Conservation (phyloP, 2,329 filamentous ascomycete species). For the Pseudopithomyces chartarum region DNA sequence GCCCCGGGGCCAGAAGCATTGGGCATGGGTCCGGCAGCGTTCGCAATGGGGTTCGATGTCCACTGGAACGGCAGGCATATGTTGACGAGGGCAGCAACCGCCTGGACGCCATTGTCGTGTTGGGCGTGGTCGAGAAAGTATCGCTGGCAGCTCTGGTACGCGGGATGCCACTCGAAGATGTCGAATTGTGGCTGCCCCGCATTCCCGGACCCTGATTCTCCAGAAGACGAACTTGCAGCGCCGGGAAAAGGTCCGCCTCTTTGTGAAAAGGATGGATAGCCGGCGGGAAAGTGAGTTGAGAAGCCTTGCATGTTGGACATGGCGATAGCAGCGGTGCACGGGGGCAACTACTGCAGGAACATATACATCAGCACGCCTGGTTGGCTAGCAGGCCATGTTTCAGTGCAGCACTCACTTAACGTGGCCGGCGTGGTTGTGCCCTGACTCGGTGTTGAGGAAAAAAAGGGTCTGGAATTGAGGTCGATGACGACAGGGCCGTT, state of each 20-base stretch:
- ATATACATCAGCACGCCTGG: slow-evolving; percentile 26
- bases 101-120: slow-evolving; percentile 80
- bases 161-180: slow-evolving; percentile 91
- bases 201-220: slow-evolving; percentile 26
- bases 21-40: slow-evolving; percentile 39
- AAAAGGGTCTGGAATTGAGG: slow-evolving; percentile 7
- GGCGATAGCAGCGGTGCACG: slow-evolving; percentile 5
- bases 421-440: not conserved
- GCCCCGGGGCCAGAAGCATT: slow-evolving; percentile 37
- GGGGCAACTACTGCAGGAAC: slow-evolving; percentile 34
- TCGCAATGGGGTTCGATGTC: slow-evolving; percentile 54
- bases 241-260: slow-evolving; percentile 33
- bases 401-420: slow-evolving; percentile 21
- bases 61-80: slow-evolving; percentile 88
- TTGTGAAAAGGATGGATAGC: slow-evolving; percentile 36
- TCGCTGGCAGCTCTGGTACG: slow-evolving; percentile 84
- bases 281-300: slow-evolving; percentile 37
- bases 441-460: not conserved
- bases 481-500: slow-evolving; percentile 7
- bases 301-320: slow-evolving; percentile 38
- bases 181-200: slow-evolving; percentile 61
- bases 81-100: slow-evolving; percentile 87
- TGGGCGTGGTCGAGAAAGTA: slow-evolving; percentile 95
- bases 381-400: slow-evolving; percentile 23
- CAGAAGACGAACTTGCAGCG: slow-evolving; percentile 28